Conservation (phyloP, 23 red algal species). For the Gracilariopsis chorda region DNA sequence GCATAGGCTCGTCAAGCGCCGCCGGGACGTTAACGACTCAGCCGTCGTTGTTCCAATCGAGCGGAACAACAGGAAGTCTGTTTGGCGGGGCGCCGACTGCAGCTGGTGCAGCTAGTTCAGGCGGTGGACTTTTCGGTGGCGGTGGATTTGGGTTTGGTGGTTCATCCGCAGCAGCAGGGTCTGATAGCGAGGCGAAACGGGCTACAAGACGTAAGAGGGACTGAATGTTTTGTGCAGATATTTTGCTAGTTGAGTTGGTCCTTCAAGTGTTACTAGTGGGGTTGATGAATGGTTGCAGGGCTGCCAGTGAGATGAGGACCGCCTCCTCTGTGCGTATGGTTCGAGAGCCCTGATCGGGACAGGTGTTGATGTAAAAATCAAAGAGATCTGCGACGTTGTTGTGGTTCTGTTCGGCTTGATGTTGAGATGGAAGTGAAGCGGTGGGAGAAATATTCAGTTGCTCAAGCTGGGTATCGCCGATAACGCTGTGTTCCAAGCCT, state of each 20-base stretch:
- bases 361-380: conserved; percentile 94
- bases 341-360: conserved; percentile 86
- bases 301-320: conserved; percentile 82
- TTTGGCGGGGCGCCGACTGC: neutral
- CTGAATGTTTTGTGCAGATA: too few species aligned
- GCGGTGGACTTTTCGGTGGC: neutral
- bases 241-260: too few species aligned
- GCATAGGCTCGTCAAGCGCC: neutral
- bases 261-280: too few species aligned
- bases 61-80: neutral
- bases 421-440: neutral
- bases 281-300: conserved; percentile 56
- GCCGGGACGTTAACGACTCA: neutral
- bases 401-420: too few species aligned
- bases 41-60: neutral
- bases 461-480: conserved; percentile 51
- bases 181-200: neutral
- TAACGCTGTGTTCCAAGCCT: conserved; percentile 69
- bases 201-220: conserved; percentile 29
- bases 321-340: conserved; percentile 99
- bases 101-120: neutral
- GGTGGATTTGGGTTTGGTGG: conserved; percentile 5
- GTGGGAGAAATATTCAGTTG: conserved; percentile 23
- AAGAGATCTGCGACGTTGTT: conserved; percentile 72
- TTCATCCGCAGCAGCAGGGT: neutral